phyloP scores from a whole-genome alignment of 1,284 basidiomycete genomes.

The Ustilago curta region DNA sequence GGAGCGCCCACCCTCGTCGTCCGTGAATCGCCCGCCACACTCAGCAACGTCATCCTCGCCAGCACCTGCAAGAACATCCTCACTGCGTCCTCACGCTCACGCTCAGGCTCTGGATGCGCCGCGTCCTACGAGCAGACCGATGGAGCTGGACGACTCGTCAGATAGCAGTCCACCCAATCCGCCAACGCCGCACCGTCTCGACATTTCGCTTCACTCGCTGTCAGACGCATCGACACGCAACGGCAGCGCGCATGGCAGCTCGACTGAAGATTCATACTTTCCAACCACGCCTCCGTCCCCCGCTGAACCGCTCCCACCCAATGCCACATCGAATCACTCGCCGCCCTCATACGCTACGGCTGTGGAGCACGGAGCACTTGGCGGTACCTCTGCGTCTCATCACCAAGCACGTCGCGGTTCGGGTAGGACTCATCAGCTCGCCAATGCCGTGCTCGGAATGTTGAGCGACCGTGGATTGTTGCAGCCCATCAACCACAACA shows the following conservation, averaged over 20 bases:
- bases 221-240: conserved; percentile 30
- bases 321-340: conserved; percentile 14
- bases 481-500: conserved; percentile 43
- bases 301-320: conserved; percentile 17
- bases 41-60: conserved; percentile 11
- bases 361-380: conserved; percentile 32
- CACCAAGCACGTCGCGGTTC: conserved; percentile 51
- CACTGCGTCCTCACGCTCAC: conserved; percentile 24
- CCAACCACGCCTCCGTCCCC: conserved; percentile 37
- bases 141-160: conserved; percentile 43
- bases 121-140: conserved; percentile 26
- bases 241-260: conserved; percentile 7
- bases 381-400: conserved; percentile 31
- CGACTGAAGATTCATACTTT: conserved; percentile 46
- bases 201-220: conserved; percentile 72
- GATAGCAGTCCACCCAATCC: conserved; percentile 71
- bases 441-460: conserved; percentile 60
- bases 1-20: conserved; percentile 37
- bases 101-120: conserved; percentile 12
- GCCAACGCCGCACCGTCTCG: conserved; percentile 73
- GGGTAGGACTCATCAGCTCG: conserved; percentile 52
- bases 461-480: conserved; percentile 56
- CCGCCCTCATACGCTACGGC: conserved; percentile 35
- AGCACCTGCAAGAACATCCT: conserved; percentile 35
- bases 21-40: conserved; percentile 12